These are phyloP conservation scores for Prunus armeniaca DNA, from an alignment of 306 rosid species.

Conservation along the genomic window DNA sequence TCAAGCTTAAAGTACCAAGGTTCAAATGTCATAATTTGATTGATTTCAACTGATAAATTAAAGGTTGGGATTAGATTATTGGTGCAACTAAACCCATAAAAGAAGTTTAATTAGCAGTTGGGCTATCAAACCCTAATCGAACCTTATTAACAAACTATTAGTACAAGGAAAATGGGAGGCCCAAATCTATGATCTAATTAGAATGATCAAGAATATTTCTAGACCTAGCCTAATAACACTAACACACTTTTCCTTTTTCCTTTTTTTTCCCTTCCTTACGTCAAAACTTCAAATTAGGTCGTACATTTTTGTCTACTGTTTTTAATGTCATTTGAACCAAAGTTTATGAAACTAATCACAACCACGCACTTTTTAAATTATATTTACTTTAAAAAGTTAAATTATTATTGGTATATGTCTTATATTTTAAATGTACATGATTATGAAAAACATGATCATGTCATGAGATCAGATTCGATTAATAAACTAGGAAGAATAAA, in stretches of 20 bases:
- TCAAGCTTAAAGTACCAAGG: too few relatives aligned
- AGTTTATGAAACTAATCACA: background rate
- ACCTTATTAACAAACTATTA: too few relatives aligned
- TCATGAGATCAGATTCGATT: slow-evolving; percentile 1
- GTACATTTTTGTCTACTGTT: background rate
- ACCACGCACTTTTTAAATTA: background rate
- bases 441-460: background rate
- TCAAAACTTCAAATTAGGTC: too few relatives aligned
- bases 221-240: too few relatives aligned
- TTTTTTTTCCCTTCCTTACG: too few relatives aligned
- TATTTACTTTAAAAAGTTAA: background rate
- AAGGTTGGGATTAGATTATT: background rate
- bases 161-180: too few relatives aligned
- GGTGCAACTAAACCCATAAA: background rate
- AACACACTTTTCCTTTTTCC: too few relatives aligned
- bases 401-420: background rate
- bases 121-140: too few relatives aligned
- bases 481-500: background rate
- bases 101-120: background rate
- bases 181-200: too few relatives aligned
- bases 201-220: too few relatives aligned
- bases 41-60: background rate
- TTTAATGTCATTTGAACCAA: background rate
- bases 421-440: background rate
- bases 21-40: too few relatives aligned